Percentiles rank a stretch among this genome's conserved stretches.
Evolutionary conservation across 2,329 filamentous ascomycete genomes (phyloP).

Genomic region (Myriosclerotinia duriaeana): DNA sequence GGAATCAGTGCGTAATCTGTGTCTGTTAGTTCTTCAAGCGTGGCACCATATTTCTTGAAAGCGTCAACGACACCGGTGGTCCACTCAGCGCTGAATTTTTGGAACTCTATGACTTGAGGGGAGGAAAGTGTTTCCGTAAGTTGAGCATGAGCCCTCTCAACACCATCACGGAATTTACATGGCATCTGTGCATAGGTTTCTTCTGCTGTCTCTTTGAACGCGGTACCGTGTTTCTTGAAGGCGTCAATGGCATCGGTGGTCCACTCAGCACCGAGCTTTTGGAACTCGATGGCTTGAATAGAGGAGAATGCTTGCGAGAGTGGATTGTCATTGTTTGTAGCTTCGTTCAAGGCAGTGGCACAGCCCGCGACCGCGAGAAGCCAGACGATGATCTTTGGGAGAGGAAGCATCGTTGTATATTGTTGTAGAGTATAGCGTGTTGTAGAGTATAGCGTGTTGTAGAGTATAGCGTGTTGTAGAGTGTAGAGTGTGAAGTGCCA

Average conservation of each 20-base stretch:
- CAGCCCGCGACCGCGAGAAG: neutral
- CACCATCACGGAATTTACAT: neutral
- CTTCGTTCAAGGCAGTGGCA: neutral
- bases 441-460: neutral
- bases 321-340: neutral
- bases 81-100: neutral
- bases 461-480: too few species aligned
- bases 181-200: constrained; percentile 3
- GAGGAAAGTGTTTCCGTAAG: neutral
- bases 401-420: neutral
- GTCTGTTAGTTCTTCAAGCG: neutral
- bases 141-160: neutral
- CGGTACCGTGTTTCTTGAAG: neutral
- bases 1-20: neutral
- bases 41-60: neutral
- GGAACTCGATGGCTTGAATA: neutral
- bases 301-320: neutral
- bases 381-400: neutral
- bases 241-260: neutral
- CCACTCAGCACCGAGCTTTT: neutral
- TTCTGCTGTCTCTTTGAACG: neutral
- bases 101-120: neutral
- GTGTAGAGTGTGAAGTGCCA: neutral
- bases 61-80: neutral
- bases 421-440: neutral